Conservation (phyloP, 2,329 filamentous ascomycete species). For the Phoma sp. region DNA sequence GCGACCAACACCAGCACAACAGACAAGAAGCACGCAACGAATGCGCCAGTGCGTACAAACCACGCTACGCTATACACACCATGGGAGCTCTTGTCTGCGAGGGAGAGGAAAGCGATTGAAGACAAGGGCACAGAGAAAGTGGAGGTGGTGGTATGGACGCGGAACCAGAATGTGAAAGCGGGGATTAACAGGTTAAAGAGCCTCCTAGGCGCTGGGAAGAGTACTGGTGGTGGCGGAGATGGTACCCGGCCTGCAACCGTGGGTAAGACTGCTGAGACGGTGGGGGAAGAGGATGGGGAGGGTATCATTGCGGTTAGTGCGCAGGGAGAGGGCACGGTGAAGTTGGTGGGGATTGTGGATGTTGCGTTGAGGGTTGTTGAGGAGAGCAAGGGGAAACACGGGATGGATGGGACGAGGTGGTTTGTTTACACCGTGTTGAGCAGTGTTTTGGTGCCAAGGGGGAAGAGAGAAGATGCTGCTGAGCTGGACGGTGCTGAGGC, state of each 20-base stretch:
- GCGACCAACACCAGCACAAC: no score
- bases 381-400: neutral
- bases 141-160: slow-evolving; percentile 24
- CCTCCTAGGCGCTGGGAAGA: slow-evolving; percentile 6
- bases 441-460: slow-evolving; percentile 17
- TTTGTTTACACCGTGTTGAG: slow-evolving; percentile 26
- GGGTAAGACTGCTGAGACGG: no score
- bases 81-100: slow-evolving; percentile 23
- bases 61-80: slow-evolving; percentile 27
- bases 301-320: slow-evolving; percentile 24
- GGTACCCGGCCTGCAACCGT: no score
- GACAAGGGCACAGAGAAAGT: neutral
- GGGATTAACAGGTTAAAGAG: slow-evolving; percentile 23
- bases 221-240: no score
- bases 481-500: neutral
- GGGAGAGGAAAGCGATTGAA: neutral
- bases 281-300: neutral
- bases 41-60: slow-evolving; percentile 1
- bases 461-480: neutral
- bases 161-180: slow-evolving; percentile 29
- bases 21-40: no score
- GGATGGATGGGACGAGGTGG: slow-evolving; percentile 17
- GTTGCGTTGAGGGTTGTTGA: slow-evolving; percentile 23
- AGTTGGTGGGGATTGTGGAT: slow-evolving; percentile 31
- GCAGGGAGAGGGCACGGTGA: slow-evolving; percentile 27